These are phyloP conservation scores for Saitozyma podzolica DNA, from an alignment of 768 basidiomycete species.

Conservation along the genomic window DNA sequence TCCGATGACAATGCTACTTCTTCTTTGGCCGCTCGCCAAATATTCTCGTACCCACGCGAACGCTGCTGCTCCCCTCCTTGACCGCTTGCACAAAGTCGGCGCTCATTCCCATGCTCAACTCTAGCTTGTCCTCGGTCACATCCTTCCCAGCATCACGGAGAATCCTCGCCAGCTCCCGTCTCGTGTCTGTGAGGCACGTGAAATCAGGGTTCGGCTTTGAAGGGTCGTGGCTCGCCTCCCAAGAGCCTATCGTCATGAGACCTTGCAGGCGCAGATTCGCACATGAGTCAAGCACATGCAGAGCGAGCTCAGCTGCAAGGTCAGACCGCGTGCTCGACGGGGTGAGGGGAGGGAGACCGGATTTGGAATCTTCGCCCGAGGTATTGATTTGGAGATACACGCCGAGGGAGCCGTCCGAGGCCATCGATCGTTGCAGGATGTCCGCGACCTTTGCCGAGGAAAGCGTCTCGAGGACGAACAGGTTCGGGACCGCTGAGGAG, in stretches of 20 bases:
- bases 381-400: slow-evolving; percentile 93
- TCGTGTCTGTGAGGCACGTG: slow-evolving; percentile 64
- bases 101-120: slow-evolving; percentile 86
- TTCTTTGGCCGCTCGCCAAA: slow-evolving; percentile 74
- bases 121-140: slow-evolving; percentile 39
- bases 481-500: slow-evolving; percentile 74
- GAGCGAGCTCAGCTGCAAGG: slow-evolving; percentile 68
- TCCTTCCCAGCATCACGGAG: slow-evolving; percentile 25
- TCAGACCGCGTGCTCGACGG: slow-evolving; percentile 6
- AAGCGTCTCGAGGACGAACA: slow-evolving; percentile 82
- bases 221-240: slow-evolving; percentile 65
- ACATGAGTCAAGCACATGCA: slow-evolving; percentile 69
- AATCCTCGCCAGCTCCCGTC: slow-evolving; percentile 58
- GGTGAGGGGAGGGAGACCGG: slow-evolving; percentile 70
- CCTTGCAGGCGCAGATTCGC: slow-evolving; percentile 75
- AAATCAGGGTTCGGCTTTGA: slow-evolving; percentile 72
- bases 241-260: slow-evolving; percentile 94
- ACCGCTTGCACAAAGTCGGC: slow-evolving; percentile 88
- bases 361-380: slow-evolving; percentile 86
- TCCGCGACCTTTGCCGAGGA: slow-evolving; percentile 77
- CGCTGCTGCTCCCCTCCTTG: slow-evolving; percentile 77
- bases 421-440: slow-evolving; percentile 71
- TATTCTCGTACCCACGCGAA: slow-evolving; percentile 86
- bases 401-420: slow-evolving; percentile 63
- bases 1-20: slow-evolving; percentile 25